Conservation (phyloP, 2,329 filamentous ascomycete genomes). For the Paramyrothecium sp. region DNA sequence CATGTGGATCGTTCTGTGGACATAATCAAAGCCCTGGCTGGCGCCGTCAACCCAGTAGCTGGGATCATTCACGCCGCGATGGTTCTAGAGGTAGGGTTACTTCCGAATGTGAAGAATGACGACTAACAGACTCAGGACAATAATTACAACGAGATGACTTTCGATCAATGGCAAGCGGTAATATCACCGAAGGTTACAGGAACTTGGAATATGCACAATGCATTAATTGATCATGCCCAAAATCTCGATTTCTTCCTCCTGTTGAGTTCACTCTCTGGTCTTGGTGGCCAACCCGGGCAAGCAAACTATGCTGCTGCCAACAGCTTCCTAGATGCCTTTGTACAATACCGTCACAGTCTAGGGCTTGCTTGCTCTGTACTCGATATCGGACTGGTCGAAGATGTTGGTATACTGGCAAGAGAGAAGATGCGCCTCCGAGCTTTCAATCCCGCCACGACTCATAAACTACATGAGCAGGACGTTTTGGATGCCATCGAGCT, state of each 20-base stretch:
- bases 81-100: neutral
- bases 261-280: neutral
- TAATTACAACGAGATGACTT: neutral
- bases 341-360: neutral
- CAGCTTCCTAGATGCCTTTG: neutral
- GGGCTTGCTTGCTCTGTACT: neutral
- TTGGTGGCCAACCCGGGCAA: neutral
- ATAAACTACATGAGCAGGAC: neutral
- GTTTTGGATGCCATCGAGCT: neutral
- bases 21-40: neutral
- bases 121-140: neutral
- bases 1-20: neutral
- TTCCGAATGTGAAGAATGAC: neutral
- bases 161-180: neutral
- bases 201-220: neutral
- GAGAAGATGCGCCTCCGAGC: neutral
- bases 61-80: neutral
- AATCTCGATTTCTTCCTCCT: neutral
- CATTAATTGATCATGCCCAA: neutral
- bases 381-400: neutral
- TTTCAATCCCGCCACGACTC: neutral
- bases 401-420: neutral
- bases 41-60: neutral
- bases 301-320: conserved; percentile 1
- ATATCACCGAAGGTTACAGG: neutral